Conservation (phyloP, 306 rosid species). For the Medicago arabica region DNA sequence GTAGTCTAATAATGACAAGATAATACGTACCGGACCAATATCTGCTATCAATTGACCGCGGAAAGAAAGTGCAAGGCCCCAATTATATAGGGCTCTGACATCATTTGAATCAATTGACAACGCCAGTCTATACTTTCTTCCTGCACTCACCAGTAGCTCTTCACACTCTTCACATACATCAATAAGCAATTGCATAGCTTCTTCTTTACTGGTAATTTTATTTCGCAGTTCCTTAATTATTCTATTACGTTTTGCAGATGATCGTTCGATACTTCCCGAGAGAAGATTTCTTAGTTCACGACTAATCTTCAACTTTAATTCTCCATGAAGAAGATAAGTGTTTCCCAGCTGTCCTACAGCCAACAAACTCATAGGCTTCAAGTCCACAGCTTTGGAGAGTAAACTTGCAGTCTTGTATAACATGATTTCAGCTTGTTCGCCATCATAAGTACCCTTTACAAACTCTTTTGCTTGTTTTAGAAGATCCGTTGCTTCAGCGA, state of each 20-base stretch:
- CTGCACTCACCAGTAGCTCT: conserved; percentile 87
- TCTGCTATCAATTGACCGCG: conserved; percentile 94
- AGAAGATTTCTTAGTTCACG: conserved; percentile 78
- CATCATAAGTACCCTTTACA: conserved; percentile 57
- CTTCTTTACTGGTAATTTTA: conserved; percentile 59
- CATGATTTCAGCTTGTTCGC: conserved; percentile 73
- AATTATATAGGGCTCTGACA: conserved; percentile 83
- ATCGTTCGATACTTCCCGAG: conserved; percentile 50
- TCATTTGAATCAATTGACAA: conserved; percentile 86
- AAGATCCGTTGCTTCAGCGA: conserved; percentile 78
- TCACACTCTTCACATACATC: conserved; percentile 90
- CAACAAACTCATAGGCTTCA: conserved; percentile 93
- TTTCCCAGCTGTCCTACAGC: conserved; percentile 95
- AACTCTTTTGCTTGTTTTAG: conserved; percentile 75
- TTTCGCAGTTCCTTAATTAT: conserved; percentile 53
- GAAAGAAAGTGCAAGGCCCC: conserved; percentile 98
- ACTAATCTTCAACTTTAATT: conserved; percentile 80
- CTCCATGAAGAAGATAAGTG: conserved; percentile 96
- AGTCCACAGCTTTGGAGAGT: conserved; percentile 74
- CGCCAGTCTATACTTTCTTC: conserved; percentile 91
- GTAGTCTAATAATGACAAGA: conserved; percentile 24
- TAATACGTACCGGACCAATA: conserved; percentile 84
- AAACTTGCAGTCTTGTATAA: conserved; percentile 71
- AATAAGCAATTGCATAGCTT: conserved; percentile 67
- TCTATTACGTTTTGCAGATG: conserved; percentile 57